A percentile compares a stretch with the other conserved stretches of the same genome.
Conservation (phyloP, 768 basidiomycete genomes). For the Tricholoma bakamatsutake region DNA sequence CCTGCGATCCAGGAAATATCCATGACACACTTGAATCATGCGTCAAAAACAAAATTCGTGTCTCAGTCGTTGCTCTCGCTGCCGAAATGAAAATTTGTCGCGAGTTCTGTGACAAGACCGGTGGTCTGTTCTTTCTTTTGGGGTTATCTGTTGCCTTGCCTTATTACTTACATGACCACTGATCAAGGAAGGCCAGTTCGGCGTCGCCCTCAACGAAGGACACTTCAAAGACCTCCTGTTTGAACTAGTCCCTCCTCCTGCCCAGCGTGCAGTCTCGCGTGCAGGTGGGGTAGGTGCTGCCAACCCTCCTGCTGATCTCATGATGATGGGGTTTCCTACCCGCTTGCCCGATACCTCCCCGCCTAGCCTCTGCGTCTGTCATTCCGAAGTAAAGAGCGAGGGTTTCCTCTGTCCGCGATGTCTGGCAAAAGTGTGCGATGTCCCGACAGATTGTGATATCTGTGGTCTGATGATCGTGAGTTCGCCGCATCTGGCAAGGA, state of each 20-base stretch:
- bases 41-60: slow-evolving; percentile 76
- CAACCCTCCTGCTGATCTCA: slow-evolving; percentile 79
- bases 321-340: slow-evolving; percentile 99
- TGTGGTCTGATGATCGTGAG: slow-evolving; percentile 98
- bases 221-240: slow-evolving; percentile 95
- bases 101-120: slow-evolving; percentile 85
- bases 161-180: slow-evolving; percentile 3
- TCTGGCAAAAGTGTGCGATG: slow-evolving; percentile 89
- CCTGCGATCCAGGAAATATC: slow-evolving; percentile 95
- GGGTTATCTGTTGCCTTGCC: not conserved
- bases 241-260: slow-evolving; percentile 93
- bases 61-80: slow-evolving; percentile 89
- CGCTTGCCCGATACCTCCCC: slow-evolving; percentile 80
- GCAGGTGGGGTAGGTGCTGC: slow-evolving; percentile 29
- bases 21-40: slow-evolving; percentile 90
- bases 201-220: slow-evolving; percentile 97
- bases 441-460: slow-evolving; percentile 96
- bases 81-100: slow-evolving; percentile 99
- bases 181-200: slow-evolving; percentile 63
- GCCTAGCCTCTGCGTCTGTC: slow-evolving; percentile 87
- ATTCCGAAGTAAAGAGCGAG: slow-evolving; percentile 85
- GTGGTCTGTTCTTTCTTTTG: slow-evolving; percentile 49
- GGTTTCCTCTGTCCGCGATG: slow-evolving; percentile 97
- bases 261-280: slow-evolving; percentile 56
- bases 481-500: slow-evolving; percentile 93